These are phyloP conservation scores for Leccinum subgranulosum DNA, from an alignment of 768 basidiomycete genomes.

Conservation along the genomic window DNA sequence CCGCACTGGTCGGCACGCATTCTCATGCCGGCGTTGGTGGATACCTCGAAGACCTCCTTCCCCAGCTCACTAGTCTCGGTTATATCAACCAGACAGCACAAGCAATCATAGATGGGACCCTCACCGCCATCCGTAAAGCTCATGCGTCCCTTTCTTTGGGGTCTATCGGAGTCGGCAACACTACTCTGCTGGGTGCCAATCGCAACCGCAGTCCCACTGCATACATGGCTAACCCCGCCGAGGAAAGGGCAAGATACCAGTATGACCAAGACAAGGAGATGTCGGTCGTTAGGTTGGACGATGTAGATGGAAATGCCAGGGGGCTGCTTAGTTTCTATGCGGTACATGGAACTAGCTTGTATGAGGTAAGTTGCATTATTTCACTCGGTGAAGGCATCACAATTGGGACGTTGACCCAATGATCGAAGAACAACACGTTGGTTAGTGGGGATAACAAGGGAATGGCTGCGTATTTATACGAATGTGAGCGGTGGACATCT, in stretches of 20 bases:
- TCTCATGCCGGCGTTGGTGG: slow-evolving; percentile 76
- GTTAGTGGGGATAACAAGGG: slow-evolving; percentile 83
- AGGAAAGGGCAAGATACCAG: slow-evolving; percentile 62
- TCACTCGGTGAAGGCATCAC: background rate
- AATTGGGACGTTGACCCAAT: background rate
- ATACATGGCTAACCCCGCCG: slow-evolving; percentile 71
- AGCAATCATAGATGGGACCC: slow-evolving; percentile 69
- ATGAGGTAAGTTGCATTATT: slow-evolving; percentile 44
- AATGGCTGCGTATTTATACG: slow-evolving; percentile 79
- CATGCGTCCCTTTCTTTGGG: slow-evolving; percentile 61
- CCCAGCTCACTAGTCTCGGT: slow-evolving; percentile 71
- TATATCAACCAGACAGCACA: slow-evolving; percentile 70
- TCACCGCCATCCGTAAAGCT: slow-evolving; percentile 65
- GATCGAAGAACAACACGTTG: slow-evolving; percentile 70
- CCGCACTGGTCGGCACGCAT: slow-evolving; percentile 75
- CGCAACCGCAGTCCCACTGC: slow-evolving; percentile 74
- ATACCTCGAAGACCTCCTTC: slow-evolving; percentile 74
- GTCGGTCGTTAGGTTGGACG: slow-evolving; percentile 65
- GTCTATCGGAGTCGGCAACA: slow-evolving; percentile 61
- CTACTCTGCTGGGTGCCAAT: slow-evolving; percentile 65
- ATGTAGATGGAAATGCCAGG: slow-evolving; percentile 50
- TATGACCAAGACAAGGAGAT: slow-evolving; percentile 75
- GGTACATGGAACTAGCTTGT: slow-evolving; percentile 80
- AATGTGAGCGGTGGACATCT: slow-evolving; percentile 42
- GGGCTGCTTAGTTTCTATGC: slow-evolving; percentile 75